These are phyloP conservation scores for Karstenula rhodostoma DNA, from an alignment of 2,329 filamentous ascomycete genomes.

Conservation along the genomic window DNA sequence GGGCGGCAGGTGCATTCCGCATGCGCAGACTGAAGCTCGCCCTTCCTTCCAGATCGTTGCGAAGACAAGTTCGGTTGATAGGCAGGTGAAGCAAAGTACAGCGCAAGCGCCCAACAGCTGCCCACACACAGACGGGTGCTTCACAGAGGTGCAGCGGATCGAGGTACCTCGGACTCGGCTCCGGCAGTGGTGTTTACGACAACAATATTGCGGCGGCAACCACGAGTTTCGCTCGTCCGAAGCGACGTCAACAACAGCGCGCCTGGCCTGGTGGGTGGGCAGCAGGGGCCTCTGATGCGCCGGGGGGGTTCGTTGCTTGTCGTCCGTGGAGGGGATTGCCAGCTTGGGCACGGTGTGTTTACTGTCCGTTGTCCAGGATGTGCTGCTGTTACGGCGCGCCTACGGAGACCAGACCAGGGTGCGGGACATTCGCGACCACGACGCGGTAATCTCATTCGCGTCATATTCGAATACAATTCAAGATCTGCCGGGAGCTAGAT, in stretches of 20 bases:
- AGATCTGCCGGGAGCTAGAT: background rate
- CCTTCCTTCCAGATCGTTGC: constrained; percentile 2
- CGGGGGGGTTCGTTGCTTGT: background rate
- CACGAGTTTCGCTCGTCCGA: background rate
- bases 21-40: background rate
- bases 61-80: background rate
- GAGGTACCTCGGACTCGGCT: constrained; percentile 7
- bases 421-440: constrained; percentile 4
- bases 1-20: constrained; percentile 4
- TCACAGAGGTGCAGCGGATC: background rate
- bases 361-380: constrained; percentile 33
- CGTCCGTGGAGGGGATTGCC: constrained; percentile 13
- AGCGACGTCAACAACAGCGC: constrained; percentile 2
- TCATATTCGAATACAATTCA: background rate
- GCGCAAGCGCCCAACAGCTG: background rate
- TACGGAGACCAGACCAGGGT: background rate
- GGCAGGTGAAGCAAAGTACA: background rate
- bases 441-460: constrained; percentile 1
- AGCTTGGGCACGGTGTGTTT: constrained; percentile 32
- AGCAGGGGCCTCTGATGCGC: background rate
- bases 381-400: constrained; percentile 24
- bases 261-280: constrained; percentile 1
- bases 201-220: constrained; percentile 24
- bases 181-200: constrained; percentile 20
- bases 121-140: background rate